phyloP scores from a whole-genome alignment of 148 eudicot species.

The Mesembryanthemum crystallinum region DNA sequence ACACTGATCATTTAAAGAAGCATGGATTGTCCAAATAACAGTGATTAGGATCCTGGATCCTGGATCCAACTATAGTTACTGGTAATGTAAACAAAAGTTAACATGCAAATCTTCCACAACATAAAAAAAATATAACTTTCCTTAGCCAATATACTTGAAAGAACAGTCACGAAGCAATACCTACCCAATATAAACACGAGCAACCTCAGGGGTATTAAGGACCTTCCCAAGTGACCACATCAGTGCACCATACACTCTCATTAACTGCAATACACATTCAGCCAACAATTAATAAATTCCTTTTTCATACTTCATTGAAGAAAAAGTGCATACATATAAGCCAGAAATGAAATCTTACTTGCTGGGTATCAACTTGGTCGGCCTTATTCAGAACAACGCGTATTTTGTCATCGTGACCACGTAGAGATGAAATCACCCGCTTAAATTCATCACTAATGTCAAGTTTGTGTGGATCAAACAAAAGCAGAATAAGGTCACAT shows the following conservation, averaged over 20 bases:
- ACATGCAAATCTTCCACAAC: background rate
- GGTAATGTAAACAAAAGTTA: background rate
- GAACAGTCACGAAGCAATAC: slow-evolving; percentile 17
- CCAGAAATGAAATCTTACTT: slow-evolving; percentile 32
- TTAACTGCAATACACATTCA: slow-evolving; percentile 43
- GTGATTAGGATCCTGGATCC: background rate
- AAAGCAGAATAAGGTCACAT: slow-evolving; percentile 78
- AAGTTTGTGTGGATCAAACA: slow-evolving; percentile 92
- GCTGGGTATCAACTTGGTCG: slow-evolving; percentile 95
- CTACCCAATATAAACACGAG: slow-evolving; percentile 92
- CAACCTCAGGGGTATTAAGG: slow-evolving; percentile 83
- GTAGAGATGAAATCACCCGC: slow-evolving; percentile 37
- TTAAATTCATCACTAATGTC: slow-evolving; percentile 93
- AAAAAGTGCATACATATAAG: background rate
- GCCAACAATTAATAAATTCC: background rate
- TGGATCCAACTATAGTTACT: background rate
- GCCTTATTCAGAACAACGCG: slow-evolving; percentile 95
- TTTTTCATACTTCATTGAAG: background rate
- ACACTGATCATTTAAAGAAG: background rate
- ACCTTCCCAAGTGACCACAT: slow-evolving; percentile 99
- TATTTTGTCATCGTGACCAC: slow-evolving; percentile 89
- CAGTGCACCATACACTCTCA: slow-evolving; percentile 93
- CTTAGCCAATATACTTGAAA: background rate
- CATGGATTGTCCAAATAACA: background rate
- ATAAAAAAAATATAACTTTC: background rate